phyloP scores from a whole-genome alignment of 2,329 filamentous ascomycete genomes.

The Ampelomyces quisqualis region DNA sequence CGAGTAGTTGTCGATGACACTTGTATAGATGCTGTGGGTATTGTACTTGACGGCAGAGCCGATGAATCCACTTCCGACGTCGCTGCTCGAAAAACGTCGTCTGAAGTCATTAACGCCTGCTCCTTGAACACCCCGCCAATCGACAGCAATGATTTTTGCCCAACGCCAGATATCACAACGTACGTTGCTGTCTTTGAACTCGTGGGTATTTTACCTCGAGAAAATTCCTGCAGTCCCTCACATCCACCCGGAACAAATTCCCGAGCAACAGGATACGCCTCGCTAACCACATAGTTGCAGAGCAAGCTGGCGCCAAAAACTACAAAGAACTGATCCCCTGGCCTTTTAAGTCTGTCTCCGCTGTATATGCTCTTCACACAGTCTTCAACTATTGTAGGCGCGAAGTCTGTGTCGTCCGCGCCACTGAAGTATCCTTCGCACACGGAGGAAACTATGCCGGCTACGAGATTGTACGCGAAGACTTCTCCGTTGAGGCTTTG shows the following conservation, averaged over 20 bases:
- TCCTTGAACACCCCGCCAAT: too few relatives aligned
- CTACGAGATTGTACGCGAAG: conserved; percentile 21
- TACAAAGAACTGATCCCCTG: conserved; percentile 17
- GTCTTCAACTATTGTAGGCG: conserved; percentile 13
- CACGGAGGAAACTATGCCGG: conserved; percentile 20
- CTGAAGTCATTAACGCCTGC: too few relatives aligned
- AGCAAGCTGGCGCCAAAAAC: conserved; percentile 25
- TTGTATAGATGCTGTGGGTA: too few relatives aligned
- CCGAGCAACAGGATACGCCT: conserved; percentile 21
- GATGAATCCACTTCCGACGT: too few relatives aligned
- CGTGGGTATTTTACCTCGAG: too few relatives aligned
- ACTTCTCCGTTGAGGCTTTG: conserved; percentile 17
- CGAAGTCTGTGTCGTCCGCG: conserved; percentile 14
- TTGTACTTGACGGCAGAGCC: too few relatives aligned
- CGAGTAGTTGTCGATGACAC: too few relatives aligned
- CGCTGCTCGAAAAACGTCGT: too few relatives aligned
- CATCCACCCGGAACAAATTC: conserved; percentile 20
- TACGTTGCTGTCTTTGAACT: too few relatives aligned
- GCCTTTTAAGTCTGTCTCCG: conserved; percentile 12
- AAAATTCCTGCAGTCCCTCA: conserved; percentile 20
- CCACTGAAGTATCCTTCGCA: conserved; percentile 20
- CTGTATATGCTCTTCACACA: conserved; percentile 23
- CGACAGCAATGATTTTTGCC: too few relatives aligned
- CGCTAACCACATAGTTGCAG: conserved; percentile 20
- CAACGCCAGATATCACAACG: too few relatives aligned